phyloP scores from a whole-genome alignment of 2,329 filamentous ascomycete genomes.

The Colletotrichum tanaceti region DNA sequence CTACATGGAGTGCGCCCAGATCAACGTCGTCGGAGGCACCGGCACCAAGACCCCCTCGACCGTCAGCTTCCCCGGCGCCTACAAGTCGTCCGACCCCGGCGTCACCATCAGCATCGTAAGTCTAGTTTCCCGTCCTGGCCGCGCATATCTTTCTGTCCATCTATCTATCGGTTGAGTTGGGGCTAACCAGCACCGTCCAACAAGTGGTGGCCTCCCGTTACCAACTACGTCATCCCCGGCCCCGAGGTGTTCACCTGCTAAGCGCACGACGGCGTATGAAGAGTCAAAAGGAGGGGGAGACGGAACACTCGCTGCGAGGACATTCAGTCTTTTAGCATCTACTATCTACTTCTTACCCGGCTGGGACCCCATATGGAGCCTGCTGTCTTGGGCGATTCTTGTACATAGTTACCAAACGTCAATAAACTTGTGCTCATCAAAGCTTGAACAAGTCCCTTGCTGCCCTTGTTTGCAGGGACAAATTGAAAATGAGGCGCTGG shows the following conservation, averaged over 20 bases:
- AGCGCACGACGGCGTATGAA: neutral
- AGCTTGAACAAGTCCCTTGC: too few species aligned
- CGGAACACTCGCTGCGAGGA: neutral
- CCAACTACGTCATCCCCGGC: slow-evolving; percentile 45
- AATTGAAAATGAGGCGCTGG: neutral
- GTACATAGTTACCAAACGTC: slow-evolving; percentile 1
- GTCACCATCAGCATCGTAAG: slow-evolving; percentile 5
- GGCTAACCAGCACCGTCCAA: neutral
- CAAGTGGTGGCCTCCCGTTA: slow-evolving; percentile 40
- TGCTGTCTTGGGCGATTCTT: neutral
- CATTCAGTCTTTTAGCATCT: neutral
- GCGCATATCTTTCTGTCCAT: too few species aligned
- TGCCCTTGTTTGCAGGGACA: neutral
- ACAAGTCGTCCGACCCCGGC: slow-evolving; percentile 32
- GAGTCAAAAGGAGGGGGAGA: neutral
- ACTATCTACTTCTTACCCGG: neutral
- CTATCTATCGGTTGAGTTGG: too few species aligned
- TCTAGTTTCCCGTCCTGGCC: too few species aligned
- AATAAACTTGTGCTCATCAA: neutral
- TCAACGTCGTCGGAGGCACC: slow-evolving; percentile 51
- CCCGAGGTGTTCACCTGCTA: slow-evolving; percentile 44
- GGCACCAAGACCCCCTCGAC: slow-evolving; percentile 44
- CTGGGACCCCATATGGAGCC: neutral
- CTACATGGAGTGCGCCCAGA: slow-evolving; percentile 56
- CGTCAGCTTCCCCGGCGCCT: slow-evolving; percentile 48